Evolutionary conservation across 2,329 filamentous ascomycete genomes (phyloP).

Genomic region (Epichloe aotearoae): DNA sequence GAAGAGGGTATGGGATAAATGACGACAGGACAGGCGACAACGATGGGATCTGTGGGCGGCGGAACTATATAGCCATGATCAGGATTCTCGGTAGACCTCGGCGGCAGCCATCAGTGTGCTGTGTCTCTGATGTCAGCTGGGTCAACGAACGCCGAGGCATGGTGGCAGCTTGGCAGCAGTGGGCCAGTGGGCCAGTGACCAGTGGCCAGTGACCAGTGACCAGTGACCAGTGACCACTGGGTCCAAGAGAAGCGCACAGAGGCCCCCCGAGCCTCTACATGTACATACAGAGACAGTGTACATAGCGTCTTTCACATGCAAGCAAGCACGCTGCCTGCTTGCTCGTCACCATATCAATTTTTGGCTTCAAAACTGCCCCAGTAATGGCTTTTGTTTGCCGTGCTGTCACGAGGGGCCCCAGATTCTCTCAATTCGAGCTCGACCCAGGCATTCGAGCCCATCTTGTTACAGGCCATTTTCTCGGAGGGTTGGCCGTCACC

Average conservation of each 20-base stretch:
- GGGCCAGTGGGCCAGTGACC: no score
- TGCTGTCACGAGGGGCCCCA: constrained; percentile 5
- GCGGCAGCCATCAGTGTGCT: background rate
- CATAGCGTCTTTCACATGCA: constrained; percentile 19
- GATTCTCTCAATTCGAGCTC: background rate
- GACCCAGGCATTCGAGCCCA: background rate
- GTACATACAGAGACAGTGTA: no score
- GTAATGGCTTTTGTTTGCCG: background rate
- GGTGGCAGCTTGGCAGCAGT: no score
- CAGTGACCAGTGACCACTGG: no score
- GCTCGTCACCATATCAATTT: no score
- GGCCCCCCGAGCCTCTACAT: background rate
- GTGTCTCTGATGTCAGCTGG: constrained; percentile 3
- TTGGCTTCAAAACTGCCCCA: no score
- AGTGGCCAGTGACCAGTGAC: no score
- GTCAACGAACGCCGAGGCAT: constrained; percentile 5
- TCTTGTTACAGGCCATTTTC: no score
- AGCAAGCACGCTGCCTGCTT: background rate
- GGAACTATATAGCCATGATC: constrained; percentile 2
- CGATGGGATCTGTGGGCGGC: constrained; percentile 2
- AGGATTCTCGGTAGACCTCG: constrained; percentile 4
- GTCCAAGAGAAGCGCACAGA: background rate
- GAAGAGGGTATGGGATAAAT: background rate
- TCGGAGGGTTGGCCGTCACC: no score
- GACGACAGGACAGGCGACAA: background rate